Evolutionary conservation across 2,329 filamentous ascomycete species (phyloP).

Genomic region (Ceratocystis albifundus): DNA sequence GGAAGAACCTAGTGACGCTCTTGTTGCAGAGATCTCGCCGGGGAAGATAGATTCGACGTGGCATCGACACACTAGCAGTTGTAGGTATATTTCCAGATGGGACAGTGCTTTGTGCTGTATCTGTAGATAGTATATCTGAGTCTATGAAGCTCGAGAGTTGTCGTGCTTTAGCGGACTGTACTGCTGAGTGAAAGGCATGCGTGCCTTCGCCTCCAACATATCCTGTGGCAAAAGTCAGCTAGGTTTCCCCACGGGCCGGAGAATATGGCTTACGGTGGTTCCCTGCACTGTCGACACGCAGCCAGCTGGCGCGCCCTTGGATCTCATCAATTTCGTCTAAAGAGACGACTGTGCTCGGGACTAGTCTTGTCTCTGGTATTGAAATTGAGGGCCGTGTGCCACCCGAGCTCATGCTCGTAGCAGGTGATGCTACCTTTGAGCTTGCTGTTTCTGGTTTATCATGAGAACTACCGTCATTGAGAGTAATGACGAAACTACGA

Average conservation of each 20-base stretch:
- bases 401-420: background rate
- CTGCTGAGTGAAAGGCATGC: slow-evolving; percentile 27
- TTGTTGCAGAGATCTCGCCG: slow-evolving; percentile 27
- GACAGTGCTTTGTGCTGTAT: background rate
- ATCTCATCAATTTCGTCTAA: slow-evolving; percentile 13
- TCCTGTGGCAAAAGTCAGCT: slow-evolving; percentile 20
- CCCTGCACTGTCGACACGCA: background rate
- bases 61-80: slow-evolving; percentile 23
- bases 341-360: background rate
- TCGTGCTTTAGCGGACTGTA: slow-evolving; percentile 25
- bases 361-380: background rate
- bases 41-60: slow-evolving; percentile 26
- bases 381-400: background rate
- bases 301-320: background rate
- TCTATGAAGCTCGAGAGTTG: slow-evolving; percentile 21
- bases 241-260: background rate
- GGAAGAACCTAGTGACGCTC: slow-evolving; percentile 28
- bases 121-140: background rate
- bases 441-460: background rate
- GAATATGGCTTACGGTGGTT: background rate
- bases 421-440: background rate
- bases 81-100: background rate
- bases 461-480: background rate
- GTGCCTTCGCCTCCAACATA: slow-evolving; percentile 26
- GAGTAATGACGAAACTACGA: slow-evolving; percentile 19